Percentiles rank a stretch among this genome's conserved stretches.
These are phyloP conservation scores for Mortierella sp. DNA, from an alignment of 371 early-diverging fungal species.

Conservation along the genomic window DNA sequence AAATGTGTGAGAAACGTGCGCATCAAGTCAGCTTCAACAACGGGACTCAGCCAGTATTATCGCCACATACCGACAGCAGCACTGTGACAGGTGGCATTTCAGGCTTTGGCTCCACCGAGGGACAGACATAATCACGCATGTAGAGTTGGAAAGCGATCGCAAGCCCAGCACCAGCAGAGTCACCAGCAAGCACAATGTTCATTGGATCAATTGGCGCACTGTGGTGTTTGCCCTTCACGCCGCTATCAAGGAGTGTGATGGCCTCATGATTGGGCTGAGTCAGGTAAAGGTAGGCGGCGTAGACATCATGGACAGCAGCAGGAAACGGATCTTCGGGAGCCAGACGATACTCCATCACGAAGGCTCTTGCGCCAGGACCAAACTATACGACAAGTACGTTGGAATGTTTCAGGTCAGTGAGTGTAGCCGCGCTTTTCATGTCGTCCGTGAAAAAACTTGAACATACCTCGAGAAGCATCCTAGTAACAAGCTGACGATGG, in stretches of 20 bases:
- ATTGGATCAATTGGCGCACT: conserved; percentile 36
- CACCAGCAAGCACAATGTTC: conserved; percentile 65
- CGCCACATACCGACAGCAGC: conserved; percentile 30
- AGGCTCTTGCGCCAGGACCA: conserved; percentile 55
- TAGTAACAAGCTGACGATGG: conserved; percentile 40
- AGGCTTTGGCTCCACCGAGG: conserved; percentile 16
- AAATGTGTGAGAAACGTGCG: background rate
- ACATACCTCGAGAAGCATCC: conserved; percentile 34
- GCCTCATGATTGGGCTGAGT: conserved; percentile 64
- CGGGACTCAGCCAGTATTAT: background rate
- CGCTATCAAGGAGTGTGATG: conserved; percentile 8
- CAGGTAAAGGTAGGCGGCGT: conserved; percentile 73
- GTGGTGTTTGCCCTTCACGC: background rate
- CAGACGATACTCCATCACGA: conserved; percentile 68
- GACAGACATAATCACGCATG: conserved; percentile 52
- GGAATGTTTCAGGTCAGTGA: too few relatives aligned
- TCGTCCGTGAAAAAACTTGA: background rate
- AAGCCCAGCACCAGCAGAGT: conserved; percentile 73
- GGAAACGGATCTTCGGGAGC: conserved; percentile 91
- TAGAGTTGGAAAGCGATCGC: conserved; percentile 47
- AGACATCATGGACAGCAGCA: conserved; percentile 80
- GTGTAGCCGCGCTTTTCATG: too few relatives aligned
- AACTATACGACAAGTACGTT: conserved; percentile 17
- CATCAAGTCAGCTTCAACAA: too few relatives aligned
- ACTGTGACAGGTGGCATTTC: conserved; percentile 31